Evolutionary conservation across 106 monocot genomes (phyloP), one percentile per base, ranked within the genome.

Genomic region (Dioscorea alata): DNA sequence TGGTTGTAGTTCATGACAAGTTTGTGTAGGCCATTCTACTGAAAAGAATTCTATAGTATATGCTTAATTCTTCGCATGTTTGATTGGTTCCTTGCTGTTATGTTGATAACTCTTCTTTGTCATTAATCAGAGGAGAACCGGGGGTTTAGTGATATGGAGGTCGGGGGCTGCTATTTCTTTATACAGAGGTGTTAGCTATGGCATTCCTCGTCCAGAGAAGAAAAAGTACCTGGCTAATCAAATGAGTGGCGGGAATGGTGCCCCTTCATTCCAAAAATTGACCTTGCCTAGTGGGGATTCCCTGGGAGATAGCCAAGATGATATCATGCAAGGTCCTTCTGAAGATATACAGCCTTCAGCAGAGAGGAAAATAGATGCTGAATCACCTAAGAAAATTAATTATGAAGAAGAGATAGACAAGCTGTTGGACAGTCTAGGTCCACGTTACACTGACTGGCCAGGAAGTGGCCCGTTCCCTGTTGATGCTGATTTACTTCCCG

Each of bases 81-180:
- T 23, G 23, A 56, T 14, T 70, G 22, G 58, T 50, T 50, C 23
- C 51, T 34, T 19, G 31, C 56, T 13, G 28, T 49, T 67, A 2
- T 63, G 4, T 60, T 78, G 65, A 79, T 61, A 57, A 48, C 14
- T n/a, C 10, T 59, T 57, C 25, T 8, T 7, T 63, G 52, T 28
- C 64, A 17, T 22, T 75, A 24, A 72, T 57, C 74, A 97, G 96
- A 92, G 91, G 68, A 97, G 89, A 92, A 92, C 96, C 58, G 96
- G 96, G 78, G 96, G 96, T 16, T 60, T 97, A 82, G 92, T 92
- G 64, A 87, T 97, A 75, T 97, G 96, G 96, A 82, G 96, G 63
- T 97, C 96, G 28, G 96, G 96, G 10, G 89, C 84, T 72, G 92
- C 96, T 31, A 69, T 97, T 73, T 92, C 88, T 59, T 77, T 97